Percentiles rank a stretch among this genome's conserved stretches.
Evolutionary conservation across 1,139 yeast genomes (phyloP).

Genomic region (Candida buenavistaensis): DNA sequence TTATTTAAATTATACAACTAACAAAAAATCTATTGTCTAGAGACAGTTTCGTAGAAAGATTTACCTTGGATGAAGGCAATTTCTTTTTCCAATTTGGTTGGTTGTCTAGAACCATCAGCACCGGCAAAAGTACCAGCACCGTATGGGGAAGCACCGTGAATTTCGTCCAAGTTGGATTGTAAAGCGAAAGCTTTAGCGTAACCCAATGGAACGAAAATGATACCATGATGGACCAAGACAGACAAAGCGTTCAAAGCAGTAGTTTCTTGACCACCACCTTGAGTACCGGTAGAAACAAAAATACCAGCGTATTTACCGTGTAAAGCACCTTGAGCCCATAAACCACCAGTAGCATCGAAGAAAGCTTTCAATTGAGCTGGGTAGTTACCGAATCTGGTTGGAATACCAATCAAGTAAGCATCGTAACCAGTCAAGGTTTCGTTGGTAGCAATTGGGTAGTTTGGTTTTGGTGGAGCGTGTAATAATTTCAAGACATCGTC

Average conservation of each 20-base stretch:
- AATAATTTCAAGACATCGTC: slow-evolving; percentile 58
- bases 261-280: slow-evolving; percentile 83
- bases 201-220: slow-evolving; percentile 79
- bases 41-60: slow-evolving; percentile 23
- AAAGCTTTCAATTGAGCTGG: slow-evolving; percentile 82
- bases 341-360: slow-evolving; percentile 81
- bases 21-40: not conserved
- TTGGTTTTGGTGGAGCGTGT: slow-evolving; percentile 66
- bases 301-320: slow-evolving; percentile 76
- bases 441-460: slow-evolving; percentile 66
- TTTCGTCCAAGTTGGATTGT: slow-evolving; percentile 61
- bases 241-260: slow-evolving; percentile 68
- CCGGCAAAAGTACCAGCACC: slow-evolving; percentile 87
- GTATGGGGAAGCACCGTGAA: slow-evolving; percentile 86
- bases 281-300: slow-evolving; percentile 77
- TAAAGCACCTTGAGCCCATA: slow-evolving; percentile 78
- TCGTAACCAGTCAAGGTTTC: slow-evolving; percentile 66
- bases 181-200: slow-evolving; percentile 62
- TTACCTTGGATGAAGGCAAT: slow-evolving; percentile 66
- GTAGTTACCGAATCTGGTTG: slow-evolving; percentile 80
- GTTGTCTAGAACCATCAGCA: slow-evolving; percentile 76
- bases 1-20: not conserved
- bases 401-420: slow-evolving; percentile 77
- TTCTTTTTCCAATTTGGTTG: slow-evolving; percentile 63
- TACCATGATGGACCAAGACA: slow-evolving; percentile 75